Conservation (phyloP, 805 yeast species). For the Saccharomycopsis guyanensis region DNA sequence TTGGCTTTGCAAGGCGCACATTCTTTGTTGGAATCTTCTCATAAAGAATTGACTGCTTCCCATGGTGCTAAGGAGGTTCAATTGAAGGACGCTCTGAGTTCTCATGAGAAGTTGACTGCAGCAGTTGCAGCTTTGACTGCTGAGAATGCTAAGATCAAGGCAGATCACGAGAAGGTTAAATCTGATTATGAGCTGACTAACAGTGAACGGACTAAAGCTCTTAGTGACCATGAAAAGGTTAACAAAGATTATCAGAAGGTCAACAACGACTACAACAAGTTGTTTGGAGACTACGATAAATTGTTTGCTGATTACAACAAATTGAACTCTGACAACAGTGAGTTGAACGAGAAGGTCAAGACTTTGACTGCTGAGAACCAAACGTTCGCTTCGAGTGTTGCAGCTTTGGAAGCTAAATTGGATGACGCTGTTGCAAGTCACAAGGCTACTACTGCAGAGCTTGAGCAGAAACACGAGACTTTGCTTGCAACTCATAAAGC, state of each 20-base stretch:
- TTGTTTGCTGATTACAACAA: slow-evolving; percentile 10
- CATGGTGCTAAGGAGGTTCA: neutral
- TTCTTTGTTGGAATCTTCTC: neutral
- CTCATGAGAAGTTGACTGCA: neutral
- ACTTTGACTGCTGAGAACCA: neutral
- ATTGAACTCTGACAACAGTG: slow-evolving; percentile 3
- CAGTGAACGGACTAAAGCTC: neutral
- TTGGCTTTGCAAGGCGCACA: slow-evolving; percentile 1
- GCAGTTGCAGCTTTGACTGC: slow-evolving; percentile 1
- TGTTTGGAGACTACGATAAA: slow-evolving; percentile 16
- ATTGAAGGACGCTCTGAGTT: neutral
- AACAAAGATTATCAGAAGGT: neutral
- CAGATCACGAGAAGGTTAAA: slow-evolving; percentile 1
- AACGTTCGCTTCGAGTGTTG: neutral
- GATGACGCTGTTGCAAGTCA: neutral
- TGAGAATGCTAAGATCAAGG: slow-evolving; percentile 1
- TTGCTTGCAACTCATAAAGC: neutral
- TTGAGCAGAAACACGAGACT: neutral
- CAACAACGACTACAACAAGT: slow-evolving; percentile 12
- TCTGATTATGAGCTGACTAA: neutral
- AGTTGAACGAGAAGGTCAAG: neutral
- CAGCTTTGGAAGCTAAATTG: neutral
- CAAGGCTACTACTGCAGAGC: neutral
- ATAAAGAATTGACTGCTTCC: neutral
- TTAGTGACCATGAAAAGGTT: neutral